A percentile compares a stretch with the other conserved stretches of the same genome.
Conservation (phyloP, 129 eudicot species). For the Lactuca sativa region DNA sequence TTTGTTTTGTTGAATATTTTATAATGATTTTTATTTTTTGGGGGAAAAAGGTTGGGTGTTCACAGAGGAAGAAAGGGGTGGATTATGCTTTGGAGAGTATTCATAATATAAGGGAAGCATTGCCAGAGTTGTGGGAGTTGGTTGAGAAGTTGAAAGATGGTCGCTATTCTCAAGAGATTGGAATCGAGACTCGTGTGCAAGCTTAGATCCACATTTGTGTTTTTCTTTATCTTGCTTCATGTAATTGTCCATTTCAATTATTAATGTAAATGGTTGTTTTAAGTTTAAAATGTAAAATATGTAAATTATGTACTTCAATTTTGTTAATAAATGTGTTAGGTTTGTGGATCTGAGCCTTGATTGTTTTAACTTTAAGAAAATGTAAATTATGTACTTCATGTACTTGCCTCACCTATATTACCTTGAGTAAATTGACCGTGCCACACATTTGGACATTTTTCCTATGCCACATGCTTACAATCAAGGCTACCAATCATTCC, state of each 20-base stretch:
- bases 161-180: conserved; percentile 37
- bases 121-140: conserved; percentile 79
- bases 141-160: conserved; percentile 39
- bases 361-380: too few relatives aligned
- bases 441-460: too few relatives aligned
- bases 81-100: conserved; percentile 92
- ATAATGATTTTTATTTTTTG: background rate
- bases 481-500: too few relatives aligned
- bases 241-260: background rate
- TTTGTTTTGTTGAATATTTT: background rate
- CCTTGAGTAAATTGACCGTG: too few relatives aligned
- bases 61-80: conserved; percentile 56
- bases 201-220: conserved; percentile 43
- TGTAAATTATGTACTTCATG: too few relatives aligned
- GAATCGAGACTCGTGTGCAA: conserved; percentile 64
- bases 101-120: conserved; percentile 80
- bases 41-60: conserved; percentile 59
- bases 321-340: background rate
- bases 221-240: background rate
- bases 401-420: too few relatives aligned
- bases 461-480: too few relatives aligned
- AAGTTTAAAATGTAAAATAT: background rate
- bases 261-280: conserved; percentile 5
- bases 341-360: background rate
- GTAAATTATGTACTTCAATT: conserved; percentile 9